Evolutionary conservation across 257 asterid species (phyloP), one percentile per base, ranked within the genome.

Genomic region (Petunia axillaris): DNA sequence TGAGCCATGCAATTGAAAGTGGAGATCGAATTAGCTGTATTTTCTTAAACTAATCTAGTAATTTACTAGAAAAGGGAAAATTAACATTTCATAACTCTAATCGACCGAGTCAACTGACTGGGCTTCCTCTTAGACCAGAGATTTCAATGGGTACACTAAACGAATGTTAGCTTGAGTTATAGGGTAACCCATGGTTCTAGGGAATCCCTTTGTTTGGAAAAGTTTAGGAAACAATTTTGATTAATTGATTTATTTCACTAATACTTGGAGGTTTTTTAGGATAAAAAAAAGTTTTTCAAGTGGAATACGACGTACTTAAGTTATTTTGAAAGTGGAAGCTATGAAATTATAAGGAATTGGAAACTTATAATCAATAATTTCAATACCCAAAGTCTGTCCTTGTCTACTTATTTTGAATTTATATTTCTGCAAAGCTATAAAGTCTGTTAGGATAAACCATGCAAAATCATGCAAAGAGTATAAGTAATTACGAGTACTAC

Each of bases 91-190:
- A 52, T 25, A 48, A 71, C 1, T 10, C 5, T 71, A 57, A 48
- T 39, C 50, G 77, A 9, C 62, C 44, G 78, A 73, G 78, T 73
- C 62, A 73, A 73, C 50, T 36, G 78, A 73, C 62, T 73, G 62
- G 62, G 60, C 46, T 50, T 2, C 54, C 76, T 44, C 77, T 71
- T 48, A 48, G 44, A 50, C 62, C 78, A 50, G 77, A 10, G 77
- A 73, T 48, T 48, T 73, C 36, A 50, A 50, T 73, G 77, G 77
- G 46, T 25, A 25, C 46, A 64, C 48, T 6, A 38, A 64, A 64
- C 71, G 1, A 64, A 64, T 10, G 11, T 73, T 35, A 35, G 36
- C 78, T 50, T 73, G 13, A 11, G 37, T 50, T 73, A 73, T 73
- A 36, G 60, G 44, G 62, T n/a, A 73, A 6, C 44, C 77, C 77